Percentiles rank a stretch among this genome's conserved stretches.
Evolutionary conservation across 1,284 basidiomycete genomes (phyloP).

Genomic region (Naganishia sp.): DNA sequence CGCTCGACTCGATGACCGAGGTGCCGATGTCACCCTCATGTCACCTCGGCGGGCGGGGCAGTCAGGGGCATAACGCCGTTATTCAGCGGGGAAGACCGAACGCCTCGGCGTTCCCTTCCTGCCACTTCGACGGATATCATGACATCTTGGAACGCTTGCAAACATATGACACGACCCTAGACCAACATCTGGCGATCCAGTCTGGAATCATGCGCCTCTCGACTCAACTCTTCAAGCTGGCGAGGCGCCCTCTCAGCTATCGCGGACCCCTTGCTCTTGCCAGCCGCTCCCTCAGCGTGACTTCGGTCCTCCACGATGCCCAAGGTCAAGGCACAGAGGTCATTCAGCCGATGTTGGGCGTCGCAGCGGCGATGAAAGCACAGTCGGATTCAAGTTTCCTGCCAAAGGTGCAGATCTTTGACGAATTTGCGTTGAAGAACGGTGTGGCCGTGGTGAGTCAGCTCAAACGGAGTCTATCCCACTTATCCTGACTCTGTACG

Average conservation of each 20-base stretch:
- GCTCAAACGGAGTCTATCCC: neutral
- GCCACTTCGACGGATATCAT: too few relatives aligned
- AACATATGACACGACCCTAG: too few relatives aligned
- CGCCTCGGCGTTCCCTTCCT: neutral
- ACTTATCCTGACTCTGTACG: neutral
- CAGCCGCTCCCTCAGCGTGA: neutral
- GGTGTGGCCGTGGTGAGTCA: conserved; percentile 45
- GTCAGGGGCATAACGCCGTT: conserved; percentile 5
- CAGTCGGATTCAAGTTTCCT: conserved; percentile 25
- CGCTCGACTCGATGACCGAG: too few relatives aligned
- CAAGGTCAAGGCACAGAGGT: conserved; percentile 18
- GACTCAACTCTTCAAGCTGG: neutral
- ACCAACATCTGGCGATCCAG: neutral
- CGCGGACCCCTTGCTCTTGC: neutral
- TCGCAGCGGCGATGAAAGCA: conserved; percentile 32
- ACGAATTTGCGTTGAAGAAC: conserved; percentile 50
- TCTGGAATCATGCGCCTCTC: neutral
- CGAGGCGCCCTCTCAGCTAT: neutral
- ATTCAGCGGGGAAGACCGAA: neutral
- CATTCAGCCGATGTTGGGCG: conserved; percentile 28
- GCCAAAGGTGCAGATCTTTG: conserved; percentile 42
- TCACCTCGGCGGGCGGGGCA: too few relatives aligned
- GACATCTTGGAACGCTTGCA: too few relatives aligned
- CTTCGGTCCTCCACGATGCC: neutral
- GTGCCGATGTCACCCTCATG: too few relatives aligned